Percentiles rank a stretch among this genome's conserved stretches.
These are phyloP conservation scores for Musa balbisiana DNA, from an alignment of 202 grass and related monocot species.

Conservation along the genomic window DNA sequence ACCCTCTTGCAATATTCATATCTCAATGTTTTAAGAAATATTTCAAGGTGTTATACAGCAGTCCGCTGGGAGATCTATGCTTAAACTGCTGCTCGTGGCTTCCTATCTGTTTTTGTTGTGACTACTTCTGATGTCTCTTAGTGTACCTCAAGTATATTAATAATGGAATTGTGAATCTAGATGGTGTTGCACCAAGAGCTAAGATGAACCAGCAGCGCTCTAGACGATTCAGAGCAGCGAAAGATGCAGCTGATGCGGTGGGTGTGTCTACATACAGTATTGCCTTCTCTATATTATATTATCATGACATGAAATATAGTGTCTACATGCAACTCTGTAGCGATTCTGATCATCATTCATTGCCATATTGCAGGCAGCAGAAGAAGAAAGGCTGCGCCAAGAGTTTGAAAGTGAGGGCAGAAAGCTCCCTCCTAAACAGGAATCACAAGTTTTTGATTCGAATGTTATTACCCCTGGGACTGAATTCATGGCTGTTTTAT, in stretches of 20 bases:
- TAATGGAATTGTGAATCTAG: conserved; percentile 31
- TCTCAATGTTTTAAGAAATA: not conserved
- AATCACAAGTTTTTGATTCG: conserved; percentile 88
- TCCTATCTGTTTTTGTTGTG: not conserved
- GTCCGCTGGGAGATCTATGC: not conserved
- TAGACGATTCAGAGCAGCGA: conserved; percentile 93
- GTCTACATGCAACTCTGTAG: conserved; percentile 18
- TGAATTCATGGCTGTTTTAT: conserved; percentile 96
- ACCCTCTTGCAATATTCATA: not conserved
- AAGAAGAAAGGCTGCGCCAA: conserved; percentile 83
- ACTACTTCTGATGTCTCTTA: not conserved
- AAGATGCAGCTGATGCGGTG: conserved; percentile 95
- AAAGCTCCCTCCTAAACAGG: conserved; percentile 79
- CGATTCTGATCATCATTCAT: conserved; percentile 3
- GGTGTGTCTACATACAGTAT: conserved; percentile 28
- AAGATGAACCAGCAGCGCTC: conserved; percentile 99
- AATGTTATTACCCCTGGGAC: conserved; percentile 98
- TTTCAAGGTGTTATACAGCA: too few species aligned
- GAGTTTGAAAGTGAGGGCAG: conserved; percentile 97
- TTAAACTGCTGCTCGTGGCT: not conserved
- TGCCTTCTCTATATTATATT: conserved; percentile 20
- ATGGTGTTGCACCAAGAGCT: conserved; percentile 96
- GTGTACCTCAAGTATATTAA: not conserved
- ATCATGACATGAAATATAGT: not conserved
- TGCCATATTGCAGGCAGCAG: conserved; percentile 44